Evolutionary conservation across 2,329 filamentous ascomycete species (phyloP).

Genomic region (Ascochyta viciae-villosae): DNA sequence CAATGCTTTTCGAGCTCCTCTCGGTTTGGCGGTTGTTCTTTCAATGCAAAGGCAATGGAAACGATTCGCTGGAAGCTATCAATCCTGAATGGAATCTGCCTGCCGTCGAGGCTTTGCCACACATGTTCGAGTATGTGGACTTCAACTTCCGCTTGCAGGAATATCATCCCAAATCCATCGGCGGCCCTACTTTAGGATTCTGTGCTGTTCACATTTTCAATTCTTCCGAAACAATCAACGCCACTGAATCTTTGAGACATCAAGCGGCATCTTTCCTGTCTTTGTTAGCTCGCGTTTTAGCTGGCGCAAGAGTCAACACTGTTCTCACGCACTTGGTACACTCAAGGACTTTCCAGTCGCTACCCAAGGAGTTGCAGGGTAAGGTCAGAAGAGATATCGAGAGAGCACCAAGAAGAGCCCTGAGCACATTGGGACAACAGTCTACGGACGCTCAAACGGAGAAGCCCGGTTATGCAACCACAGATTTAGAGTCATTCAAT

Average conservation of each 20-base stretch:
- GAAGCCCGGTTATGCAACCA: constrained; percentile 6
- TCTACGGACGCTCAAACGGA: constrained; percentile 1
- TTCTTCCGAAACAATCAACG: constrained; percentile 29
- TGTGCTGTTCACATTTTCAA: constrained; percentile 43
- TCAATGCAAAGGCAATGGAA: constrained; percentile 33
- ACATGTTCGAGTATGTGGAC: constrained; percentile 6
- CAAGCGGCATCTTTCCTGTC: constrained; percentile 38
- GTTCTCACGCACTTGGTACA: constrained; percentile 21
- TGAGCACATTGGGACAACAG: constrained; percentile 21
- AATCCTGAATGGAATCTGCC: constrained; percentile 37
- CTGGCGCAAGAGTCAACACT: constrained; percentile 24
- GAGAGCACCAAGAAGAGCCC: constrained; percentile 32
- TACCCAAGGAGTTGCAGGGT: constrained; percentile 31
- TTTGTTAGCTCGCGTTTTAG: constrained; percentile 35
- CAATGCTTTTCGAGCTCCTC: constrained; percentile 37
- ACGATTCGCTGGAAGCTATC: constrained; percentile 26
- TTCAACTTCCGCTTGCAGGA: constrained; percentile 37
- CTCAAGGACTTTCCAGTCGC: constrained; percentile 15
- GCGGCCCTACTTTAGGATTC: constrained; percentile 30
- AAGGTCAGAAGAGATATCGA: constrained; percentile 37
- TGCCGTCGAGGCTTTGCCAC: constrained; percentile 15
- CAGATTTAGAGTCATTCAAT: constrained; percentile 34
- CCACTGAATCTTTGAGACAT: constrained; percentile 24
- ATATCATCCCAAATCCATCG: constrained; percentile 31
- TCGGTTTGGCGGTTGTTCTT: constrained; percentile 46